Conservation (phyloP, 352 stramenopile species). For the Phytophthora vignae region DNA sequence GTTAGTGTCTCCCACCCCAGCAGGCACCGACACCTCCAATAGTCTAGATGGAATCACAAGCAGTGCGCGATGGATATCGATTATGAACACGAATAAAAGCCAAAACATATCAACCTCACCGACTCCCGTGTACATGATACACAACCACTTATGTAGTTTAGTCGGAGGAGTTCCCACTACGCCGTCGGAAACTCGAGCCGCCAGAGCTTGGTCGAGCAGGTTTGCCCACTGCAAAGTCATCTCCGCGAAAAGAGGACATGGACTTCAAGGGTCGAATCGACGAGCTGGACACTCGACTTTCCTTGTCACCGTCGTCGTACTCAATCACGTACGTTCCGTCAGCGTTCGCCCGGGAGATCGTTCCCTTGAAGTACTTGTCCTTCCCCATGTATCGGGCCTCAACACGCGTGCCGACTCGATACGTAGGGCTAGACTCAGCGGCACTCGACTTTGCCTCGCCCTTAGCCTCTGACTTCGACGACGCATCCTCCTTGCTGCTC, state of each 20-base stretch:
- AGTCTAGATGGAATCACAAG: slow-evolving; percentile 13
- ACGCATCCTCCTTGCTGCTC: slow-evolving; percentile 1
- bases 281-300: slow-evolving; percentile 46
- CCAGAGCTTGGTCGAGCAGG: slow-evolving; percentile 40
- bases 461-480: slow-evolving; percentile 10
- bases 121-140: neutral
- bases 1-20: neutral
- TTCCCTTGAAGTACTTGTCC: slow-evolving; percentile 67
- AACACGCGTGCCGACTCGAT: slow-evolving; percentile 39
- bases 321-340: slow-evolving; percentile 77
- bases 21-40: slow-evolving; percentile 8
- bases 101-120: slow-evolving; percentile 7
- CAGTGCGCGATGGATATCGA: slow-evolving; percentile 17
- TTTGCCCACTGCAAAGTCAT: slow-evolving; percentile 46
- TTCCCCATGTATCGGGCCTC: slow-evolving; percentile 74
- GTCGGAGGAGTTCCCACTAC: slow-evolving; percentile 61
- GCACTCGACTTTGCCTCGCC: slow-evolving; percentile 7
- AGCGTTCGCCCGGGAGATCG: slow-evolving; percentile 48
- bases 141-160: slow-evolving; percentile 12
- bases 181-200: slow-evolving; percentile 38
- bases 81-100: slow-evolving; percentile 33
- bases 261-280: slow-evolving; percentile 48
- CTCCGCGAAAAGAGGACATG: slow-evolving; percentile 31
- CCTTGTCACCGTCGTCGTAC: slow-evolving; percentile 81
- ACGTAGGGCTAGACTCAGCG: slow-evolving; percentile 1